These are phyloP conservation scores for Erysimum cheiri DNA, from an alignment of 441 rosid genomes.

Conservation along the genomic window DNA sequence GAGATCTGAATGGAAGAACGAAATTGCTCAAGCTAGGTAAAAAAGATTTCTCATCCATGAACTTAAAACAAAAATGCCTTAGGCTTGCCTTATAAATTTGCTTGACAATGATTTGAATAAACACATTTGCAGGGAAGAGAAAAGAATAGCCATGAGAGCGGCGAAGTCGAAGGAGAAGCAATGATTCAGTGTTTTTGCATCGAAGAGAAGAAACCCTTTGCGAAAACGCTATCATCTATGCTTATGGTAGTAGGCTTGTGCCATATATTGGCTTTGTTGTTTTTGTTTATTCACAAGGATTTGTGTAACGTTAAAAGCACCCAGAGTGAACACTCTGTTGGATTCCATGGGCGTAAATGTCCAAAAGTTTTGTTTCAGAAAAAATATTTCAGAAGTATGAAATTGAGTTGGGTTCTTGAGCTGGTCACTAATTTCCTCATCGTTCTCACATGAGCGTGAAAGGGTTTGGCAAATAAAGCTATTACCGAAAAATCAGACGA, in stretches of 20 bases:
- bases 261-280: conserved; percentile 22
- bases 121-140: conserved; percentile 69
- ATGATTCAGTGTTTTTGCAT: conserved; percentile 34
- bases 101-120: background rate
- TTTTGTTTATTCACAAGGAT: background rate
- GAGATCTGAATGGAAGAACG: conserved; percentile 62
- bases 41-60: background rate
- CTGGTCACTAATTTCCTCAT: background rate
- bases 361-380: conserved; percentile 40
- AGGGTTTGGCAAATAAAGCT: background rate
- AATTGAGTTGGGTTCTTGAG: conserved; percentile 18
- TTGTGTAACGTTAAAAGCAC: conserved; percentile 19
- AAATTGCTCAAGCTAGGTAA: conserved; percentile 77
- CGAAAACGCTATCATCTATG: background rate
- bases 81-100: background rate
- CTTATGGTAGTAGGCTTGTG: conserved; percentile 3
- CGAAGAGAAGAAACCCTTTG: background rate
- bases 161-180: conserved; percentile 32
- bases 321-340: conserved; percentile 9
- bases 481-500: background rate
- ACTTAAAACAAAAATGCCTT: background rate
- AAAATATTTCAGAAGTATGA: background rate
- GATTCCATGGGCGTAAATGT: conserved; percentile 30
- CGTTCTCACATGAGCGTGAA: background rate
- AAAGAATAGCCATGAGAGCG: conserved; percentile 59